Base-by-base conservation (phyloP, 2,329 filamentous ascomycete species). In the Dactylellina parvicollis region DNA sequence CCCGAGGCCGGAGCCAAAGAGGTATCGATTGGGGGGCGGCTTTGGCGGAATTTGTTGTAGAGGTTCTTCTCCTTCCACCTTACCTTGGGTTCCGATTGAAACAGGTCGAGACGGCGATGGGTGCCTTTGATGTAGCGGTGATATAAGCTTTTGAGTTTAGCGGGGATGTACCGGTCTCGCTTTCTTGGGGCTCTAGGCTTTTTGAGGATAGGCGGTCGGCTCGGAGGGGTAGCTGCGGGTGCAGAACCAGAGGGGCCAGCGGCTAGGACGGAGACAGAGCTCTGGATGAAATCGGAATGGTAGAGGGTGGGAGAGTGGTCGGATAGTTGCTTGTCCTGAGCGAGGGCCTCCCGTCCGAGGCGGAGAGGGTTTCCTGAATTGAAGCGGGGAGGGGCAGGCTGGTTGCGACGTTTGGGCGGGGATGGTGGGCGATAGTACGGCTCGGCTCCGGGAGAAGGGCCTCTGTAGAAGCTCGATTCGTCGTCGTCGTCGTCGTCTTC, bases 171-270 rank as follows among this genome's bases (percentile, higher is more conserved):
- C 40, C 42, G 40, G 10, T 47, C 20, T 20, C 42, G 50, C 49
- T 65, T 65, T 22, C 46, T 44, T 4, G 59, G 59, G 8, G 22
- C 14, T 40, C 44, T 57, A 36, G 30, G n/a, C 34, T 52, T 28
- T 46, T 65, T 72, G 28, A 72, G 59, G n/a, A 65, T 65, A 40
- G 56, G 12, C 32, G 67, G 67, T 32, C 36, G 52, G n/a, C 18
- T 46, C 4, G 57, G 40, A 24, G 44, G 32, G 5, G 16, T 10
- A 14, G 56, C 50, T 18, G 66, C 57, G 28, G 49, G 57, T 12
- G 40, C 47, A 40, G 57, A 64, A 34, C 57, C 50, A 22, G 24
- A 34, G 18, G 66, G 66, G 30, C 57, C 18, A 2, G 22, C 9
- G 28, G 16, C 30, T 34, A 30, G 22, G 30, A n/a, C 20, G 32